phyloP scores from a whole-genome alignment of 768 basidiomycete species.

The Dioszegia aurantiaca region DNA sequence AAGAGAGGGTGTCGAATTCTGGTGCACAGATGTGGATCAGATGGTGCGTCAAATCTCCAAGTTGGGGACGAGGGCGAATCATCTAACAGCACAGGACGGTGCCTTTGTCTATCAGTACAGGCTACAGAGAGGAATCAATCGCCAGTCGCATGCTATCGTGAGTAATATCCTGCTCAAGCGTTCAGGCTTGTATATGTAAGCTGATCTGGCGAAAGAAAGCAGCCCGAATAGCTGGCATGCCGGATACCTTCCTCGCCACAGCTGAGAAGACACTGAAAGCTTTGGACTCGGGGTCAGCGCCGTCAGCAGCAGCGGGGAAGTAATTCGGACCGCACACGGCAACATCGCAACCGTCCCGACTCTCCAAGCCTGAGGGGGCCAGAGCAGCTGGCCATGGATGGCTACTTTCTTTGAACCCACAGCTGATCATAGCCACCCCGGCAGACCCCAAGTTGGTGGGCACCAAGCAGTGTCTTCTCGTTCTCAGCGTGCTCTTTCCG shows the following conservation, averaged over 20 bases:
- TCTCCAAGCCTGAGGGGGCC: too few species aligned
- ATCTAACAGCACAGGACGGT: constrained; percentile 58
- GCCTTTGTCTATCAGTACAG: constrained; percentile 81
- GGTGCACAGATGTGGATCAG: constrained; percentile 83
- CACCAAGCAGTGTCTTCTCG: too few species aligned
- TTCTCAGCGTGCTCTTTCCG: too few species aligned
- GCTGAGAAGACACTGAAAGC: constrained; percentile 31
- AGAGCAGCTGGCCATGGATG: too few species aligned
- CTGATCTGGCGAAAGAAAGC: constrained; percentile 61
- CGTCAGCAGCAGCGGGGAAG: background rate
- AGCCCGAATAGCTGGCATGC: constrained; percentile 82
- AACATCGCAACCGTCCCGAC: too few species aligned
- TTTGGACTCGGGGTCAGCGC: constrained; percentile 1
- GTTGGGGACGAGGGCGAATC: background rate
- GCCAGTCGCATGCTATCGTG: constrained; percentile 71
- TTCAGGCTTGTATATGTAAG: background rate
- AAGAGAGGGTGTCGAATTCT: constrained; percentile 66
- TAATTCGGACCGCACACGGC: too few species aligned
- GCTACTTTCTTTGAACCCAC: too few species aligned
- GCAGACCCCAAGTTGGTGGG: too few species aligned
- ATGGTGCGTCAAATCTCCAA: constrained; percentile 60
- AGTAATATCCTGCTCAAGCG: constrained; percentile 15
- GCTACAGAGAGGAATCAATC: constrained; percentile 77
- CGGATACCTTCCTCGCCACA: constrained; percentile 50
- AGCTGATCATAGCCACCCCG: too few species aligned